A percentile compares a stretch with the other conserved stretches of the same genome.
phyloP scores from a whole-genome alignment of 129 eudicot species.

The Lonicera japonica region DNA sequence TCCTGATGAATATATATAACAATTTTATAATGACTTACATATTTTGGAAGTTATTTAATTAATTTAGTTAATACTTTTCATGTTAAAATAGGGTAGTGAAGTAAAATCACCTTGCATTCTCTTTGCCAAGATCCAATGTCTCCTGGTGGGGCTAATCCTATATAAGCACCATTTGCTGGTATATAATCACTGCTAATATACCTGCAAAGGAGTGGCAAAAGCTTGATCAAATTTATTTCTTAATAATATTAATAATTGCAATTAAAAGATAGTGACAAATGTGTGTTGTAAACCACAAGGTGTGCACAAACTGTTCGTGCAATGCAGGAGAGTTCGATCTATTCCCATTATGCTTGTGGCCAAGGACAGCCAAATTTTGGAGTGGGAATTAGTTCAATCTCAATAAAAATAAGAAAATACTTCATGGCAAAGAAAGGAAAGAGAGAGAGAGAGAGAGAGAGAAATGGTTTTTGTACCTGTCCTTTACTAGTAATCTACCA shows the following conservation, averaged over 20 bases:
- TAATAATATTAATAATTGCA: too few species aligned
- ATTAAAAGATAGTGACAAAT: too few species aligned
- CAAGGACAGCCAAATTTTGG: too few species aligned
- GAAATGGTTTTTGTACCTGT: conserved; percentile 37
- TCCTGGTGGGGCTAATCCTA: conserved; percentile 83
- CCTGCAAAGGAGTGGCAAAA: conserved; percentile 24
- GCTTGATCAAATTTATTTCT: too few species aligned
- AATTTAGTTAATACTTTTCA: too few species aligned
- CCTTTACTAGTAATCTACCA: conserved; percentile 63
- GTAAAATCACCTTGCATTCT: conserved; percentile 76
- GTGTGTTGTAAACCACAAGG: too few species aligned
- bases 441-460: not conserved
- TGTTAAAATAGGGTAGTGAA: not conserved
- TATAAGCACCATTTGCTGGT: conserved; percentile 62
- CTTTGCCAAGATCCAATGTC: conserved; percentile 93
- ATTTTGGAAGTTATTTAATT: too few species aligned
- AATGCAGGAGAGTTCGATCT: too few species aligned
- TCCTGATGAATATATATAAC: conserved; percentile 33
- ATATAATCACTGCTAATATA: conserved; percentile 31
- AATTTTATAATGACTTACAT: not conserved
- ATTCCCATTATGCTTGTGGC: too few species aligned
- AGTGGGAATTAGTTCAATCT: too few species aligned
- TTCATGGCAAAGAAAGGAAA: not conserved
- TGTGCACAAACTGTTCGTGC: too few species aligned
- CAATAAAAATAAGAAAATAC: not conserved